phyloP scores from a whole-genome alignment of 495 filamentous ascomycete species.

The Xylaria bambusicola region DNA sequence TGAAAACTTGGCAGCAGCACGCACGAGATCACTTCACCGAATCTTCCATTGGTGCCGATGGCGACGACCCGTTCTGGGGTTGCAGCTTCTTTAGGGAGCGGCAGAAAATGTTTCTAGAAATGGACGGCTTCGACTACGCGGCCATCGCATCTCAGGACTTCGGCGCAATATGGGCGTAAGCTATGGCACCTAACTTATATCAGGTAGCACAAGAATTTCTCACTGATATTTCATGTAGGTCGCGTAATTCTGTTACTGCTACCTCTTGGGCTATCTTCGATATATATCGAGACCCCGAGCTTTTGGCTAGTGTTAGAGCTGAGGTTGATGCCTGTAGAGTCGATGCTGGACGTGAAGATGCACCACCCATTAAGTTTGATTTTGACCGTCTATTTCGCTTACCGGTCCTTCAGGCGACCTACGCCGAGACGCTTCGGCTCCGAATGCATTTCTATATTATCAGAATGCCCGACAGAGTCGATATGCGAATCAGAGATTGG shows the following conservation, averaged over 20 bases:
- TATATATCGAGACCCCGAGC: slow-evolving; percentile 24
- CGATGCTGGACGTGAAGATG: slow-evolving; percentile 13
- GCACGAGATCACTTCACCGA: slow-evolving; percentile 29
- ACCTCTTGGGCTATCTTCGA: slow-evolving; percentile 27
- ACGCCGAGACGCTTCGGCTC: slow-evolving; percentile 37
- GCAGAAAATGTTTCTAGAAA: slow-evolving; percentile 32
- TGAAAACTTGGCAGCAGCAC: slow-evolving; percentile 32
- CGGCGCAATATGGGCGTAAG: slow-evolving; percentile 21
- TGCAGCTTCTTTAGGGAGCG: slow-evolving; percentile 34
- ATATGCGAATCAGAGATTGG: slow-evolving; percentile 32
- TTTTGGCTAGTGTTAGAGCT: slow-evolving; percentile 16
- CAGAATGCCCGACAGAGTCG: slow-evolving; percentile 22
- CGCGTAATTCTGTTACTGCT: slow-evolving; percentile 22
- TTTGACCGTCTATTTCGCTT: slow-evolving; percentile 25
- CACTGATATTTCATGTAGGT: slow-evolving; percentile 16
- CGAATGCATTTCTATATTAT: slow-evolving; percentile 34
- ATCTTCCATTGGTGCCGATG: slow-evolving; percentile 20
- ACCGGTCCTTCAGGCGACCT: slow-evolving; percentile 33
- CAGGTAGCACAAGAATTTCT: neutral
- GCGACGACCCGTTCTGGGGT: slow-evolving; percentile 37
- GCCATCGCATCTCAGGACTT: slow-evolving; percentile 17
- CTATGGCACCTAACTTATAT: neutral
- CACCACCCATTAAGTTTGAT: slow-evolving; percentile 26
- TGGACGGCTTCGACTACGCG: slow-evolving; percentile 29
- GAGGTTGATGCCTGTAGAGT: neutral